Conservation (phyloP, 192 early-diverging fungal species). For the Linderina pennispora region DNA sequence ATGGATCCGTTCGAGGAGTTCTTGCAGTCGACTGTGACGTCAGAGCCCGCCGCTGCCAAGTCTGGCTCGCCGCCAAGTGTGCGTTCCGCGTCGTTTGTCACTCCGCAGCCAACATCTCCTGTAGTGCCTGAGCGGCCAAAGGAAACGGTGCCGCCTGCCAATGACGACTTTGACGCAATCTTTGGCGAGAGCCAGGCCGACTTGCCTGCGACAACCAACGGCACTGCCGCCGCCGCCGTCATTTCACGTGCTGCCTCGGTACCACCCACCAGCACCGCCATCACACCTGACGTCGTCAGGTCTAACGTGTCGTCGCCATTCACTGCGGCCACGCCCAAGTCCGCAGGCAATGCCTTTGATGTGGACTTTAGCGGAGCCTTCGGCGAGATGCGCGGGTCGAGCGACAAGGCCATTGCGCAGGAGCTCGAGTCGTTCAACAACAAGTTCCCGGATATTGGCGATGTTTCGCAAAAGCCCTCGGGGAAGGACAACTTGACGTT, state of each 20-base stretch:
- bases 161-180: conserved; percentile 11
- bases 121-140: background rate
- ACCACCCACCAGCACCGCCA: conserved; percentile 36
- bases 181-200: background rate
- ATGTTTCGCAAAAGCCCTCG: background rate
- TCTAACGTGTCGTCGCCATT: conserved; percentile 27
- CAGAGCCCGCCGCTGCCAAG: conserved; percentile 1
- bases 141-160: background rate
- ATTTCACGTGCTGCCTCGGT: conserved; percentile 1
- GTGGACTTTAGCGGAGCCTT: conserved; percentile 43
- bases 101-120: too few relatives aligned
- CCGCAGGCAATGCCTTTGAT: conserved; percentile 12
- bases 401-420: conserved; percentile 21
- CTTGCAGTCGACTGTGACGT: conserved; percentile 15
- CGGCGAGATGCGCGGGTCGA: conserved; percentile 13
- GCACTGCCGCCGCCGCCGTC: background rate
- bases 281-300: conserved; percentile 22
- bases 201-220: background rate
- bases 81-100: background rate
- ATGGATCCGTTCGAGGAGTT: conserved; percentile 44
- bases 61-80: background rate
- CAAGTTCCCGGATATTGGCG: conserved; percentile 39
- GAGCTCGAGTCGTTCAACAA: conserved; percentile 39
- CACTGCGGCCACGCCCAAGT: background rate
- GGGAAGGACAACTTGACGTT: conserved; percentile 21